phyloP scores from a whole-genome alignment of 2,329 filamentous ascomycete genomes.

The Fusarium beomiforme region DNA sequence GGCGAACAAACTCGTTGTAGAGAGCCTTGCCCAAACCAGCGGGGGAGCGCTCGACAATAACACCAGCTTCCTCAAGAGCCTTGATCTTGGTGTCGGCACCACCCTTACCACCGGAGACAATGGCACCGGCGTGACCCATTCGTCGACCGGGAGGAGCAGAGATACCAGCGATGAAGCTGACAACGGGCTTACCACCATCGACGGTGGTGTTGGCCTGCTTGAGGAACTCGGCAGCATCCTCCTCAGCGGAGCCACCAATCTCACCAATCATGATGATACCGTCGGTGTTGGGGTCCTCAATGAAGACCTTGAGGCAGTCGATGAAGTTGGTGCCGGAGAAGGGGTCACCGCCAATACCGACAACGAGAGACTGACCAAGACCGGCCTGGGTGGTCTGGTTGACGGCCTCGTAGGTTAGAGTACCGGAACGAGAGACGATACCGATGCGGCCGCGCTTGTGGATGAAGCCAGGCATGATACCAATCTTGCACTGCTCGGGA shows the following conservation, averaged over 20 bases:
- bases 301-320: slow-evolving; percentile 97
- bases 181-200: slow-evolving; percentile 89
- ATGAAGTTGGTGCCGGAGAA: slow-evolving; percentile 99
- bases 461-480: slow-evolving; percentile 99
- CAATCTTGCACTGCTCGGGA: slow-evolving; percentile 97
- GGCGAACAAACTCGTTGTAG: slow-evolving; percentile 94
- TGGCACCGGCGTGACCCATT: slow-evolving; percentile 99
- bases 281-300: slow-evolving; percentile 94
- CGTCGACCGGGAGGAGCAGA: slow-evolving; percentile 94
- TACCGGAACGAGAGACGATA: slow-evolving; percentile 98
- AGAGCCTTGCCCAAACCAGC: slow-evolving; percentile 92
- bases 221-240: slow-evolving; percentile 97
- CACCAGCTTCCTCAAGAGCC: slow-evolving; percentile 91
- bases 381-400: slow-evolving; percentile 99
- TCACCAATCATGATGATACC: slow-evolving; percentile 99
- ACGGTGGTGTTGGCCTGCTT: slow-evolving; percentile 89
- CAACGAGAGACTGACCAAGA: slow-evolving; percentile 96
- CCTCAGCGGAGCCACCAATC: slow-evolving; percentile 96
- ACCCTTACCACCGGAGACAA: slow-evolving; percentile 97
- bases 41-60: slow-evolving; percentile 95
- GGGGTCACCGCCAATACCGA: slow-evolving; percentile 97
- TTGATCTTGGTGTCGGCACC: slow-evolving; percentile 98
- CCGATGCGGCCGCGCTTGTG: slow-evolving; percentile 99
- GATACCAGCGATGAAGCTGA: slow-evolving; percentile 98
- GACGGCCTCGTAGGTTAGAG: slow-evolving; percentile 98